phyloP scores from a whole-genome alignment of 2,329 filamentous ascomycete genomes.

The Davidsoniella neocaledoniae region DNA sequence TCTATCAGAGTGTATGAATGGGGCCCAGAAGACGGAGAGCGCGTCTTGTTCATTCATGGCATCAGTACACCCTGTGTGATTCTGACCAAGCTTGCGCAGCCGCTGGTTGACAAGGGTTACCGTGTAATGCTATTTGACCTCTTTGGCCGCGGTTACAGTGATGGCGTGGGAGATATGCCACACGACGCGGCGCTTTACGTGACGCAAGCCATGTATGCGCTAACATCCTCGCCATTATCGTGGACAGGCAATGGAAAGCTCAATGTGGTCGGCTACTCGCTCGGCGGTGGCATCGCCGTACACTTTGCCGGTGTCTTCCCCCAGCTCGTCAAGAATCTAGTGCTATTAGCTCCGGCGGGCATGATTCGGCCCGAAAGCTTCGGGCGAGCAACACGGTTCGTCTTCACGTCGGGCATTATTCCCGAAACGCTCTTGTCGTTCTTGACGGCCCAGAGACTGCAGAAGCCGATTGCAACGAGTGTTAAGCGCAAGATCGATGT shows the following conservation, averaged over 20 bases:
- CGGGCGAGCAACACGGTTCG: conserved; percentile 28
- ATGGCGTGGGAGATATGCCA: conserved; percentile 45
- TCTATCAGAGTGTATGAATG: conserved; percentile 68
- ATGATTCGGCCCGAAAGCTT: conserved; percentile 45
- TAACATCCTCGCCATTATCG: conserved; percentile 50
- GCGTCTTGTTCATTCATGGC: conserved; percentile 64
- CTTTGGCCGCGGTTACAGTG: conserved; percentile 51
- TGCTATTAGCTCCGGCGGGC: conserved; percentile 66
- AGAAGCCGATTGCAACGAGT: conserved; percentile 30
- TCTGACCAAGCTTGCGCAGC: conserved; percentile 47
- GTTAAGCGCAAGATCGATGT: conserved; percentile 14
- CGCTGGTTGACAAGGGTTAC: conserved; percentile 50
- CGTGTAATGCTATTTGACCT: conserved; percentile 69
- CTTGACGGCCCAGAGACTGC: conserved; percentile 31
- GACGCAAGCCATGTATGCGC: conserved; percentile 52
- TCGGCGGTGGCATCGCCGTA: conserved; percentile 63
- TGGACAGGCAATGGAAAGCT: conserved; percentile 47
- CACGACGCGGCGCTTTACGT: conserved; percentile 61
- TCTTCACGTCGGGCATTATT: conserved; percentile 38
- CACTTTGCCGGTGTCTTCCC: conserved; percentile 62
- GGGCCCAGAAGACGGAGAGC: conserved; percentile 55
- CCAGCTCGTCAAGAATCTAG: conserved; percentile 47
- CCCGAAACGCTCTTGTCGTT: conserved; percentile 34
- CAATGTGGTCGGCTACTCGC: conserved; percentile 60
- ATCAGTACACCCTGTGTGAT: conserved; percentile 71